These are phyloP conservation scores for Wallacemonas sp. DNA, from an alignment of 208 protist species.

Conservation along the genomic window DNA sequence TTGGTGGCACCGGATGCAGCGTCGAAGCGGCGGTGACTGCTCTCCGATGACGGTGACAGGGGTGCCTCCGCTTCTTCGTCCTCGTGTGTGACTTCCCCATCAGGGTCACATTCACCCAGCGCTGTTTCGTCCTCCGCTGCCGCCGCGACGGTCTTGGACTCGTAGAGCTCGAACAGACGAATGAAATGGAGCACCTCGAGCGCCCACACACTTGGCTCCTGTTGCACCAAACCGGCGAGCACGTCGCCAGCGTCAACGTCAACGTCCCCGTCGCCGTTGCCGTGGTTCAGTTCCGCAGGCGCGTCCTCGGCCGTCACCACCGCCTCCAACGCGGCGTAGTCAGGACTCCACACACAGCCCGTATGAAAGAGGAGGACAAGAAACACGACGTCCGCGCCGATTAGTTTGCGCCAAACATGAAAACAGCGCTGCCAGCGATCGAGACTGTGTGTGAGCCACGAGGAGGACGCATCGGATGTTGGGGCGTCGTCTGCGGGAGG, in stretches of 20 bases:
- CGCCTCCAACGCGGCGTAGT: slow-evolving; percentile 36
- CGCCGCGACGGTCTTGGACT: slow-evolving; percentile 1
- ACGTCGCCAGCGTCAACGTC: neutral
- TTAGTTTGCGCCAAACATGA: slow-evolving; percentile 50
- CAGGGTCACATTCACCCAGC: too few relatives aligned
- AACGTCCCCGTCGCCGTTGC: neutral
- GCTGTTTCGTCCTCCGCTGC: too few relatives aligned
- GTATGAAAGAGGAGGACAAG: slow-evolving; percentile 68
- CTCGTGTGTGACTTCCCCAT: neutral
- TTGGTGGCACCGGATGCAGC: too few relatives aligned
- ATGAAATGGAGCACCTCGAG: slow-evolving; percentile 49
- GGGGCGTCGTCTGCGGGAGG: neutral
- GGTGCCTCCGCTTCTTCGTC: neutral
- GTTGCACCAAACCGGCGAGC: neutral
- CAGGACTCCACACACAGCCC: slow-evolving; percentile 53
- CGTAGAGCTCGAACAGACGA: slow-evolving; percentile 41
- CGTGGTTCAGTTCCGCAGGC: neutral
- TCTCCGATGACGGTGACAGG: neutral
- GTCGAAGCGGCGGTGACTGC: too few relatives aligned
- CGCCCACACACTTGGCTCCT: slow-evolving; percentile 26
- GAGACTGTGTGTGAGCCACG: slow-evolving; percentile 15
- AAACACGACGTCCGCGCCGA: slow-evolving; percentile 62
- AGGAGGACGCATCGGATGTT: too few relatives aligned
- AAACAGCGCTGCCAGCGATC: slow-evolving; percentile 58
- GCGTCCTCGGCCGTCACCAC: neutral